These are phyloP conservation scores for Phytopythium delawarense DNA, from an alignment of 352 stramenopile genomes.

Conservation along the genomic window DNA sequence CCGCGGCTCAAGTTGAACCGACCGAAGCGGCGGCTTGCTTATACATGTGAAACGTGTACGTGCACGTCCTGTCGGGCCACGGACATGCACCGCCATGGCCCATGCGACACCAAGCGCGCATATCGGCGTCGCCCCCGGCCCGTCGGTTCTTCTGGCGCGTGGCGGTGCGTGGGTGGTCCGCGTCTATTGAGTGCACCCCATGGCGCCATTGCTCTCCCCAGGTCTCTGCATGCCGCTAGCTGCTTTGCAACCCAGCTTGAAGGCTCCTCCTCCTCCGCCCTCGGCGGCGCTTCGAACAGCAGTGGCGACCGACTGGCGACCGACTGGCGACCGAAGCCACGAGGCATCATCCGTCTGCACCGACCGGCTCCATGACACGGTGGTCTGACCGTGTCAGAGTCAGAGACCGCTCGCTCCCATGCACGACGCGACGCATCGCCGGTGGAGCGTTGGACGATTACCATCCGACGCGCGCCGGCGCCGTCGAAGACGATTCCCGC, in stretches of 20 bases:
- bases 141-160: too few relatives aligned
- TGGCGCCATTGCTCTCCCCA: too few relatives aligned
- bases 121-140: neutral
- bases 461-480: neutral
- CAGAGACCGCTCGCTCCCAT: neutral
- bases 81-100: neutral
- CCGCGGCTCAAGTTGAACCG: neutral
- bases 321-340: neutral
- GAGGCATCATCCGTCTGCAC: neutral
- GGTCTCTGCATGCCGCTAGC: too few relatives aligned
- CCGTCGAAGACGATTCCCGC: neutral
- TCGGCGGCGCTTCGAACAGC: too few relatives aligned
- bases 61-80: neutral
- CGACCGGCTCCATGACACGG: neutral
- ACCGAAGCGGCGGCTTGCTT: neutral
- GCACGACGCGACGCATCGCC: neutral
- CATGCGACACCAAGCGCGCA: neutral
- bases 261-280: too few relatives aligned
- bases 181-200: too few relatives aligned
- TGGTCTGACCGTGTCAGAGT: neutral
- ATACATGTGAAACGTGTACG: neutral
- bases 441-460: neutral
- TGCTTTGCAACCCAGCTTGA: too few relatives aligned
- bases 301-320: neutral
- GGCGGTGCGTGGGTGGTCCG: too few relatives aligned